phyloP scores from a whole-genome alignment of 805 yeast genomes.

The Yarrowia porcina region DNA sequence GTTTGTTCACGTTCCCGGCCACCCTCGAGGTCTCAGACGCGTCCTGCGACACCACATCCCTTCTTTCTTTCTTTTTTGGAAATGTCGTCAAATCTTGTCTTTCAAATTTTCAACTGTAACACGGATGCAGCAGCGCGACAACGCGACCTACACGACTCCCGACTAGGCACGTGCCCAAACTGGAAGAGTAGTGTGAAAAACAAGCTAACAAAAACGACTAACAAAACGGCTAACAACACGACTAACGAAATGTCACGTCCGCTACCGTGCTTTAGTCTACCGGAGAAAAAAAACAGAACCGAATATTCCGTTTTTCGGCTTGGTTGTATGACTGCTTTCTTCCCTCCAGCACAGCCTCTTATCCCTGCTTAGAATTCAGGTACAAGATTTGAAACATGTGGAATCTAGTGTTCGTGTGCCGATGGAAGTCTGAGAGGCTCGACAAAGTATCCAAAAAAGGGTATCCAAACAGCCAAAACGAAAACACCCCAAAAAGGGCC shows the following conservation, averaged over 20 bases:
- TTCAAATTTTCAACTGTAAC: too few species aligned
- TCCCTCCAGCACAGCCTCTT: not conserved
- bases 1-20: not conserved
- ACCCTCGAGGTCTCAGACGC: not conserved
- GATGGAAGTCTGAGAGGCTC: not conserved
- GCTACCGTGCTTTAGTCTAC: not conserved
- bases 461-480: too few species aligned
- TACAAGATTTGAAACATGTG: not conserved
- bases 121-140: not conserved
- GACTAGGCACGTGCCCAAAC: not conserved
- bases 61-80: not conserved
- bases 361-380: conserved; percentile 16
- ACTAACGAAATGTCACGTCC: too few species aligned
- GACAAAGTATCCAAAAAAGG: too few species aligned
- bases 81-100: too few species aligned
- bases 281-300: not conserved
- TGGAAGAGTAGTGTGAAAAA: too few species aligned
- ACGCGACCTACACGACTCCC: too few species aligned
- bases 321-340: too few species aligned
- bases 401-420: not conserved
- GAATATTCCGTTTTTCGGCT: too few species aligned
- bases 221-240: too few species aligned
- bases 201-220: too few species aligned
- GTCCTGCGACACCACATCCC: not conserved
- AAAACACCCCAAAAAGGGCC: too few species aligned